Base-by-base conservation (phyloP, 345 rosid genomes). In the Firmiana major region DNA sequence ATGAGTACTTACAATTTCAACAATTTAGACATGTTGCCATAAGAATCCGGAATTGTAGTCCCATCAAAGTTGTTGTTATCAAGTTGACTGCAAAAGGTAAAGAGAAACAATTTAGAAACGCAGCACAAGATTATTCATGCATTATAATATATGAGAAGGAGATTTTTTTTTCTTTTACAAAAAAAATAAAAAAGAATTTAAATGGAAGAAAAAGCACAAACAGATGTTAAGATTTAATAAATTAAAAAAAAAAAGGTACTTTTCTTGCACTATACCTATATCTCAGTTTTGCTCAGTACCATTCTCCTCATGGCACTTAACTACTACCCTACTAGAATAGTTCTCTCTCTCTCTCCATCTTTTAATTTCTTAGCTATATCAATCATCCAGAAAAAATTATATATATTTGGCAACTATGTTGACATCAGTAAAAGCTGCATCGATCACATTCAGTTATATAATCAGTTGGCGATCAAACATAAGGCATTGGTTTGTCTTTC, bases 31-130 rank as follows among this genome's bases (percentile, higher is more conserved):
- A 96, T 91, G 84, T 86, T 89, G 71, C 87, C 82, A 57, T 90
- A 96, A 73, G 97, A 84, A 58, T 36, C 80, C 67, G 99, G 99
- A 82, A 96, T 96, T 9, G 87, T 63, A 60, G 75, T 82, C 79
- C 99, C 97, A 26, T 86, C 87, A 49, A 96, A 96, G 83, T 91
- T 81, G 90, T 96, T 96, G 83, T 93, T 93, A 81, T 96, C 99
- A 54, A 90, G 86, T 77, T 96, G 99, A 65, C 99, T 96, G 91
- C 86, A 85, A 79, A 82, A 76, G 45, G 36, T 31, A 31, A 31
- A 31, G 34, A 31, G 34, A 31, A 76, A 17, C 31, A 5, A 38
- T 59, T 58, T 60, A 26, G 69, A 53, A 73, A 65, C 62, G 19
- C 11, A 60, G 51, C 34, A 46, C 57, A 40, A 66, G 9, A 42